Evolutionary conservation across 805 yeast genomes (phyloP).

Genomic region (Ogataea pilisensis): DNA sequence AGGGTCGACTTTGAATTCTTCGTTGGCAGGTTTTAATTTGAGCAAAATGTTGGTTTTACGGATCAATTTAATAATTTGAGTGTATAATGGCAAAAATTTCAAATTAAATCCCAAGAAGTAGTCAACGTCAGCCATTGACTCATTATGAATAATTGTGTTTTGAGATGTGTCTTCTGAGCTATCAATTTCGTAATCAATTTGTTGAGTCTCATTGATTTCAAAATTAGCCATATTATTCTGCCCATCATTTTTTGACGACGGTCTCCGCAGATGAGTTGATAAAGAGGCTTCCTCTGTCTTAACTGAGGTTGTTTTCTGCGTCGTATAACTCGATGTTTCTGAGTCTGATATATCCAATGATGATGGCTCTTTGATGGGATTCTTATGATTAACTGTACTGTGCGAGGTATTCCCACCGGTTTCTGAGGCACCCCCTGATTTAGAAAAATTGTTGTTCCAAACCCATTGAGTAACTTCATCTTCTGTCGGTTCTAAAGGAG

Average conservation of each 20-base stretch:
- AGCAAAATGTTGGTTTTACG: slow-evolving; percentile 25
- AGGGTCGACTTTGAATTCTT: slow-evolving; percentile 10
- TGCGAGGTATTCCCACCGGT: background rate
- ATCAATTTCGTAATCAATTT: slow-evolving; percentile 29
- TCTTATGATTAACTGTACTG: too few relatives aligned
- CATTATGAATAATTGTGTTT: slow-evolving; percentile 16
- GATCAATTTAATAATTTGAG: slow-evolving; percentile 43
- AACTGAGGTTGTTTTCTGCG: too few relatives aligned
- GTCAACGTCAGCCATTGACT: slow-evolving; percentile 46
- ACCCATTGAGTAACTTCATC: slow-evolving; percentile 20
- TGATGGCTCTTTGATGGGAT: too few relatives aligned
- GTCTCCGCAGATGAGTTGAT: too few relatives aligned
- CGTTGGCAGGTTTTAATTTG: slow-evolving; percentile 3
- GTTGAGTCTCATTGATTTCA: slow-evolving; percentile 8
- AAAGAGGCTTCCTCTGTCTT: too few relatives aligned
- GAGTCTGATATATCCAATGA: background rate
- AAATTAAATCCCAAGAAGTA: slow-evolving; percentile 65
- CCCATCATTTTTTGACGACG: background rate
- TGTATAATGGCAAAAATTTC: slow-evolving; percentile 52
- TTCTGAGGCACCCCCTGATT: too few relatives aligned
- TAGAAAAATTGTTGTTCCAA: too few relatives aligned
- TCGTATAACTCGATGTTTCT: slow-evolving; percentile 2
- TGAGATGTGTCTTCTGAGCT: slow-evolving; percentile 8
- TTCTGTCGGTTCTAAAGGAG: slow-evolving; percentile 37
- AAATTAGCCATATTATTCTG: background rate